These are phyloP conservation scores for Hypoxylon rickii DNA, from an alignment of 495 filamentous ascomycete genomes.

Conservation along the genomic window DNA sequence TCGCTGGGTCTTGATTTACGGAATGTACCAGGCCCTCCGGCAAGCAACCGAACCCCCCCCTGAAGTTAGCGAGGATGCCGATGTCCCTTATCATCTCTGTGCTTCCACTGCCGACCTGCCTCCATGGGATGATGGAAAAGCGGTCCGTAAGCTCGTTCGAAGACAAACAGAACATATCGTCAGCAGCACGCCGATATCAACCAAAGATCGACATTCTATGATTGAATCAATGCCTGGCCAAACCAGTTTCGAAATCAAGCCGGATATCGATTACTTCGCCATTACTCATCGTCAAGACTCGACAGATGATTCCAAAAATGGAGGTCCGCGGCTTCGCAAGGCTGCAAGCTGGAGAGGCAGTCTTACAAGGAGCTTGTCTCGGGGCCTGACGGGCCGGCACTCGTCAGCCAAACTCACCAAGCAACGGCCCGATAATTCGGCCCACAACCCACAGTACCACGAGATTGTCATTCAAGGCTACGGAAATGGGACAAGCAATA, in stretches of 20 bases:
- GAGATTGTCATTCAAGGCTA: slow-evolving; percentile 50
- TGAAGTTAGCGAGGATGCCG: slow-evolving; percentile 41
- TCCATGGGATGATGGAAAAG: slow-evolving; percentile 45
- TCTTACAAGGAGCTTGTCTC: slow-evolving; percentile 32
- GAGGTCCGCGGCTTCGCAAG: slow-evolving; percentile 8
- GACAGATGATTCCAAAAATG: slow-evolving; percentile 13
- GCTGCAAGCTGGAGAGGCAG: slow-evolving; percentile 24
- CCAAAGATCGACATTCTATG: background rate
- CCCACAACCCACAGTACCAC: slow-evolving; percentile 34
- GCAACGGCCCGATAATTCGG: slow-evolving; percentile 10
- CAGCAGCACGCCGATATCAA: background rate
- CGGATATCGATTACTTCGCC: slow-evolving; percentile 49
- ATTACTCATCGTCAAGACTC: slow-evolving; percentile 32
- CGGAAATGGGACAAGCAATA: slow-evolving; percentile 46
- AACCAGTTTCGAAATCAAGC: slow-evolving; percentile 40
- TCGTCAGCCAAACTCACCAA: slow-evolving; percentile 38
- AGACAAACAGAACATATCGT: slow-evolving; percentile 30
- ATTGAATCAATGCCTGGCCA: background rate
- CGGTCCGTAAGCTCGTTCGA: slow-evolving; percentile 14
- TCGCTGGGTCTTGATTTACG: slow-evolving; percentile 75
- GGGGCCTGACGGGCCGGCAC: slow-evolving; percentile 31
- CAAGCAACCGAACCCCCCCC: slow-evolving; percentile 48
- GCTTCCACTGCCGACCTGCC: slow-evolving; percentile 45
- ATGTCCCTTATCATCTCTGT: slow-evolving; percentile 49
- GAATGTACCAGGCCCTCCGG: slow-evolving; percentile 66